Conservation (phyloP, 768 basidiomycete species). For the Suillus subaureus region DNA sequence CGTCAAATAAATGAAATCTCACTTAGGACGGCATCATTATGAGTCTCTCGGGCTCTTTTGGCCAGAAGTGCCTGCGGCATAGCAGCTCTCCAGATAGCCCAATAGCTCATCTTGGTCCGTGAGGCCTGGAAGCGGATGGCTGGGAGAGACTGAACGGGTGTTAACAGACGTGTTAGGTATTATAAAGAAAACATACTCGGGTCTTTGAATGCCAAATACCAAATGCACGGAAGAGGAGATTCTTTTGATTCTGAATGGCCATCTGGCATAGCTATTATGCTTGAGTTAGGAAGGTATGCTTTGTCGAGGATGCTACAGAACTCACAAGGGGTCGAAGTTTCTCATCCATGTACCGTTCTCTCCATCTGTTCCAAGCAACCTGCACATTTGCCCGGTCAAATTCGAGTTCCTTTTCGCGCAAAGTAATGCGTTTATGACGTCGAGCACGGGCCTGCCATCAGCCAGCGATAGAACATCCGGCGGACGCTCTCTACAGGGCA, state of each 20-base stretch:
- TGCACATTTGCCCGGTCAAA: conserved; percentile 53
- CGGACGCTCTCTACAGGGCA: conserved; percentile 59
- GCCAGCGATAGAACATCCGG: conserved; percentile 72
- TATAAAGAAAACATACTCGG: conserved; percentile 46
- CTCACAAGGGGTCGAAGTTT: conserved; percentile 67
- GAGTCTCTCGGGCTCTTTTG: conserved; percentile 64
- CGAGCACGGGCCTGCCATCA: conserved; percentile 58
- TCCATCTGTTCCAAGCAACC: conserved; percentile 78
- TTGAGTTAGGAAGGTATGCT: conserved; percentile 9
- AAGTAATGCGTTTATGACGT: conserved; percentile 58
- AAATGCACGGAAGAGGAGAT: conserved; percentile 67
- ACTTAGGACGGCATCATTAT: conserved; percentile 61
- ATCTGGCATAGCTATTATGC: conserved; percentile 44
- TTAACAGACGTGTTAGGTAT: conserved; percentile 12
- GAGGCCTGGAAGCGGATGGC: conserved; percentile 76
- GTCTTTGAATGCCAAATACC: conserved; percentile 76
- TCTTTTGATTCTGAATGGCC: conserved; percentile 57
- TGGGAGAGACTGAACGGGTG: conserved; percentile 61
- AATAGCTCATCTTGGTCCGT: conserved; percentile 59
- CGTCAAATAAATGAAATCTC: conserved; percentile 32
- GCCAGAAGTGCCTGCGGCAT: conserved; percentile 72
- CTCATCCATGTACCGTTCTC: conserved; percentile 68
- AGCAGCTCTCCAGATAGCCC: conserved; percentile 65
- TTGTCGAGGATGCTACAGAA: background rate
- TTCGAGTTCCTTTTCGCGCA: conserved; percentile 66